Evolutionary conservation across 257 asterid genomes (phyloP).

Genomic region (Vinca minor): DNA sequence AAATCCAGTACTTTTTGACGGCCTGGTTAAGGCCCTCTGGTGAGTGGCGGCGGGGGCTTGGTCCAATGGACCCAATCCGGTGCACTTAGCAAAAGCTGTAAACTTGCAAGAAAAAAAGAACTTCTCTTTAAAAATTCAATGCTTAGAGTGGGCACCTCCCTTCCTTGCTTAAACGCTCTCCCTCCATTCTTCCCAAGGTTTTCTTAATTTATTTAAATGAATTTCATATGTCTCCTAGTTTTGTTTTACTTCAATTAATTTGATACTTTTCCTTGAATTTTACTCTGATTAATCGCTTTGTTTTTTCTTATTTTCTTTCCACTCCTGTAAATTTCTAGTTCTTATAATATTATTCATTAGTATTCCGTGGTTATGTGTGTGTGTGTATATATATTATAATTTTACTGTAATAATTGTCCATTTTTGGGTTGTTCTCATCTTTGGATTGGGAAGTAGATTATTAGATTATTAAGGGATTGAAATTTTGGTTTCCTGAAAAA

Average conservation of each 20-base stretch:
- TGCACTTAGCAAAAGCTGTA: no score
- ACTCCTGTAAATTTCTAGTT: no score
- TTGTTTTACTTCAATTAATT: neutral
- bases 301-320: no score
- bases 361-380: no score
- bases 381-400: no score
- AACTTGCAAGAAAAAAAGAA: no score
- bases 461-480: neutral
- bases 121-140: neutral
- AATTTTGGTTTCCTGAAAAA: constrained; percentile 4
- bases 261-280: neutral
- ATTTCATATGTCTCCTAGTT: neutral
- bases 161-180: constrained; percentile 29
- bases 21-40: no score
- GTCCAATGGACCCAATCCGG: no score
- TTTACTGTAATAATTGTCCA: no score
- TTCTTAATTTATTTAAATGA: neutral
- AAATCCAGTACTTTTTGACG: no score
- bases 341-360: no score
- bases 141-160: constrained; percentile 17
- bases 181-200: constrained; percentile 29
- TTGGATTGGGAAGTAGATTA: neutral
- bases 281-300: neutral
- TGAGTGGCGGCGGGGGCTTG: no score
- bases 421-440: neutral